These are phyloP conservation scores for Macrocybe sp. DNA, from an alignment of 1,284 basidiomycete species.

Conservation along the genomic window DNA sequence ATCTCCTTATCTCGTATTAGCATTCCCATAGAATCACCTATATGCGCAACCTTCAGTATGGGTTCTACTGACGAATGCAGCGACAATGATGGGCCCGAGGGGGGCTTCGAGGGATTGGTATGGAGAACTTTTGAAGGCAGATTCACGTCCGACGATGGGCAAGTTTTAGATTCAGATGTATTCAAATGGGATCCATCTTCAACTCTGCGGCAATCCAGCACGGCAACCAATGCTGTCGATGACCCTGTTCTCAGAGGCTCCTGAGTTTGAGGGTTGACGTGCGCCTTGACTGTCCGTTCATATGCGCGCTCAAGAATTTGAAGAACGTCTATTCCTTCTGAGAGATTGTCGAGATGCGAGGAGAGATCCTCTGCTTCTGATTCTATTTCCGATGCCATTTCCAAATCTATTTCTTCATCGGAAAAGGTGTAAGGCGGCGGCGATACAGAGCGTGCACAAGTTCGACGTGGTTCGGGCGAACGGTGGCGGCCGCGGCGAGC, in stretches of 20 bases:
- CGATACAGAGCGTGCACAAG: too few species aligned
- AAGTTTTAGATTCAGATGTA: too few species aligned
- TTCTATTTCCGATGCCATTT: conserved; percentile 7
- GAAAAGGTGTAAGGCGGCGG: not conserved
- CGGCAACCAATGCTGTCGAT: conserved; percentile 63
- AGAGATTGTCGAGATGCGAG: conserved; percentile 53
- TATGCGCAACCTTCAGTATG: conserved; percentile 83
- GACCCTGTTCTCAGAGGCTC: conserved; percentile 37
- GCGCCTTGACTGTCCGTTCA: conserved; percentile 55
- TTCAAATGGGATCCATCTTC: too few species aligned
- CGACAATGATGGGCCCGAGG: conserved; percentile 1
- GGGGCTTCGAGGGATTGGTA: not conserved
- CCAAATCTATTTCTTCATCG: conserved; percentile 9
- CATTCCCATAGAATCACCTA: conserved; percentile 91
- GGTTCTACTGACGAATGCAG: conserved; percentile 19
- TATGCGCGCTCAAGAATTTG: conserved; percentile 64
- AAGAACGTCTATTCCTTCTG: conserved; percentile 63
- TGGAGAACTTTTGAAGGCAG: conserved; percentile 1
- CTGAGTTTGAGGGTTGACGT: conserved; percentile 34
- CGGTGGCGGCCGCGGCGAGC: too few species aligned
- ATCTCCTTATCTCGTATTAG: conserved; percentile 76
- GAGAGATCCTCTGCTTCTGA: conserved; percentile 38
- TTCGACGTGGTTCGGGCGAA: too few species aligned
- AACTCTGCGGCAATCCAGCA: conserved; percentile 54
- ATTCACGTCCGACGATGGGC: too few species aligned